Conservation (phyloP, 2,329 filamentous ascomycete genomes). For the Lanzia echinophila region DNA sequence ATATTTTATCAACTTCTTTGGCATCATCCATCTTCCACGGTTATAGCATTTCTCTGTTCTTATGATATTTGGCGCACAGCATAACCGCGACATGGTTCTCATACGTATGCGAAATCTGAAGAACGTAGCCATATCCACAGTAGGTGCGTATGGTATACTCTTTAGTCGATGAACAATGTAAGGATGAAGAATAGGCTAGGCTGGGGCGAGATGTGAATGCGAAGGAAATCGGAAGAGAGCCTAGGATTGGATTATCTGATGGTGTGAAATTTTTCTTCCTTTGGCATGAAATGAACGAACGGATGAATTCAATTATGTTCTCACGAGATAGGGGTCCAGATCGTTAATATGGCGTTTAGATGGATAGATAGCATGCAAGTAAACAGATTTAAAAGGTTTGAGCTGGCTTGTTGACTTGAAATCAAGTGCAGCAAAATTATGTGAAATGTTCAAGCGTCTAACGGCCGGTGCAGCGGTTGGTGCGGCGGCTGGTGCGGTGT, state of each 20-base stretch:
- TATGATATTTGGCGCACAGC: background rate
- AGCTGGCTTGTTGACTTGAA: background rate
- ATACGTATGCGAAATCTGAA: no score
- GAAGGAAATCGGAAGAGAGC: background rate
- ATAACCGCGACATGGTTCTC: background rate
- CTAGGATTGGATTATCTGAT: background rate
- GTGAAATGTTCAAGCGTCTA: no score
- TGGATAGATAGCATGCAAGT: conserved; percentile 8
- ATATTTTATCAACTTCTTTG: conserved; percentile 6
- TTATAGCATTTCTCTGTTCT: conserved; percentile 9
- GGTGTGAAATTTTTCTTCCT: background rate
- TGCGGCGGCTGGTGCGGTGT: no score
- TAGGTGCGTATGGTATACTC: background rate
- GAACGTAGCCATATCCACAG: no score
- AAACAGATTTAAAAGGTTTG: background rate
- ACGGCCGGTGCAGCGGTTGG: no score
- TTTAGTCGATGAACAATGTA: background rate
- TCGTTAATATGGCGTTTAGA: conserved; percentile 10
- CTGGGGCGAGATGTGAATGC: background rate
- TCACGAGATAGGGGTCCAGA: background rate
- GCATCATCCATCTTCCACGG: conserved; percentile 6
- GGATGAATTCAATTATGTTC: background rate
- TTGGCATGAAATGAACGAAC: background rate
- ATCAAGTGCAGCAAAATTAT: no score
- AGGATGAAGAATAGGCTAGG: background rate